A percentile compares a stretch with the other conserved stretches of the same genome.
Evolutionary conservation across 768 basidiomycete genomes (phyloP).

Genomic region (Baorangia bicolor): DNA sequence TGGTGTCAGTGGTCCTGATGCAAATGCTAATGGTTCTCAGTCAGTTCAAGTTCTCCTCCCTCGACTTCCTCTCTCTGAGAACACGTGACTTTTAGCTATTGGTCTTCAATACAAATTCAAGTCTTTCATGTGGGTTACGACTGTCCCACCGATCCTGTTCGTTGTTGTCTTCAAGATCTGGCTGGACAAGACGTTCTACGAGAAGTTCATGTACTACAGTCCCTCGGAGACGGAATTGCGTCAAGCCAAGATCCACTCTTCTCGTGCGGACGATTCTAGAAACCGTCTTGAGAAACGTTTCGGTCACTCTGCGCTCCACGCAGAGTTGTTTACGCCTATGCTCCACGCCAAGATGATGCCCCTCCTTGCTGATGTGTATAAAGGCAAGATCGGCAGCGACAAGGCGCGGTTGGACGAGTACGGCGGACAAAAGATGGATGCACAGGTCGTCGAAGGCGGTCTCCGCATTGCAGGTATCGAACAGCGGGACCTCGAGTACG

Average conservation of each 20-base stretch:
- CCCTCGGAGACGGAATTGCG: conserved; percentile 79
- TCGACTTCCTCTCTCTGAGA: not conserved
- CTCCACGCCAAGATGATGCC: conserved; percentile 84
- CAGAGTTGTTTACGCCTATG: conserved; percentile 87
- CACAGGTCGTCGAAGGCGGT: conserved; percentile 73
- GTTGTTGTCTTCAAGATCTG: conserved; percentile 83
- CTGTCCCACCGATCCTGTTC: conserved; percentile 84
- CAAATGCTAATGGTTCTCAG: conserved; percentile 84
- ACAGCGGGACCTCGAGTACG: conserved; percentile 79
- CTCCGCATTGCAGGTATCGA: conserved; percentile 82
- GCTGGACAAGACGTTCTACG: conserved; percentile 64
- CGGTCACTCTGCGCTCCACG: conserved; percentile 88
- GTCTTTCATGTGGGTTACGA: conserved; percentile 76
- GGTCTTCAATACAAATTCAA: conserved; percentile 76
- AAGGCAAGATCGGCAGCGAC: conserved; percentile 64
- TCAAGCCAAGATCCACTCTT: conserved; percentile 72
- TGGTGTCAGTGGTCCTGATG: conserved; percentile 81
- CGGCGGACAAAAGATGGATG: conserved; percentile 73
- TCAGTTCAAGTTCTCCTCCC: conserved; percentile 40
- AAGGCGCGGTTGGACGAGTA: conserved; percentile 73
- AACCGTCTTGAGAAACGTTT: conserved; percentile 87
- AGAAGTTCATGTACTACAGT: conserved; percentile 77
- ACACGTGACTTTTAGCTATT: conserved; percentile 52
- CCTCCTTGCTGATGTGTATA: conserved; percentile 71
- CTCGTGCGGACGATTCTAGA: conserved; percentile 67